Evolutionary conservation across 179 eudicot genomes (phyloP), one percentile per base, ranked within the genome.

Genomic region (Vitellaria paradoxa): DNA sequence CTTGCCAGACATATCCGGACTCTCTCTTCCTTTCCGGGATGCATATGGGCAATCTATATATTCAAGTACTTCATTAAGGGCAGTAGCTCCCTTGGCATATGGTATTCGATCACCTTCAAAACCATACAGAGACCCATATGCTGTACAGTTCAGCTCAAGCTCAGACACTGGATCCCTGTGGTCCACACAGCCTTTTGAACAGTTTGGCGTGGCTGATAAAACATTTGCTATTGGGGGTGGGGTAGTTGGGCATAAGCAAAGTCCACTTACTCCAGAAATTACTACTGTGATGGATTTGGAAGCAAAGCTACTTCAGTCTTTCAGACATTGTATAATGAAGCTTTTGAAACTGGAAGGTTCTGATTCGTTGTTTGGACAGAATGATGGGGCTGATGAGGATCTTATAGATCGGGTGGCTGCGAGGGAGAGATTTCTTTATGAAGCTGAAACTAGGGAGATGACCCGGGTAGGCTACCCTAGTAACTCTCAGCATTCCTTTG

Each of bases 301-400:
- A 84, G 85, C 86, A 14, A 91, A 87, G 79, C 82, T 94, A 78
- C 91, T 94, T 66, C 94, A 87, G 83, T 88, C 97, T 53, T 79
- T 96, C 83, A 92, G 99, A 82, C 79, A 81, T 70, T 89, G 92
- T 78, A 89, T 94, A 74, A 73, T 83, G 77, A 96, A 89, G 86
- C n/a, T 96, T 61, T 83, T 96, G 84, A 96, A 91, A 78, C 82
- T 96, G 79, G 99, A 96, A 80, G 99, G 99, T 20, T 91, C 96
- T 52, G 93, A 92, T 53, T 93, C 92, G 97, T 79, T 96, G 82
- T 96, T 96, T 82, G 89, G 88, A 82, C 90, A 87, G 68, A 89
- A 92, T 80, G 99, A 92, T 81, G 96, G 98, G 67, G 87, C 83
- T 23, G 99, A 96, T 80, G 98, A 96, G 85, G 96, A 94, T 77